Evolutionary conservation across 805 yeast genomes (phyloP).

Genomic region (Candida railenensis): DNA sequence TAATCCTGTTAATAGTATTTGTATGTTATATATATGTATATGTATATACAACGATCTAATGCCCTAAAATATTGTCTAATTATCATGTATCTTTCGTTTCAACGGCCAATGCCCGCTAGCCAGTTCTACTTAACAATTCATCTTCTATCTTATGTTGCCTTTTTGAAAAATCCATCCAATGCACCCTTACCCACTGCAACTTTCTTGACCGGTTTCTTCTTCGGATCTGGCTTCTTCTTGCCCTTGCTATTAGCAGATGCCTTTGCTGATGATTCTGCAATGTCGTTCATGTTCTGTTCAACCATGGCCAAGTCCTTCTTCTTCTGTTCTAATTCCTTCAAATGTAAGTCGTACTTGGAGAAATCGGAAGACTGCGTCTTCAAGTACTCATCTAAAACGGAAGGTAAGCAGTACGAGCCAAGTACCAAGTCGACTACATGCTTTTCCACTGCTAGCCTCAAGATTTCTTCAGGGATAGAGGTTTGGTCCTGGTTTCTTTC

Average conservation of each 20-base stretch:
- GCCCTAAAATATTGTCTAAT: no score
- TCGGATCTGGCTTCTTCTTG: slow-evolving; percentile 20
- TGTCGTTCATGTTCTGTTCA: slow-evolving; percentile 24
- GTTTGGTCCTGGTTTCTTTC: neutral
- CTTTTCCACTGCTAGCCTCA: slow-evolving; percentile 34
- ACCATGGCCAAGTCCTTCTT: slow-evolving; percentile 23
- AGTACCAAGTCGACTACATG: slow-evolving; percentile 49
- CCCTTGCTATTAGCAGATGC: slow-evolving; percentile 14
- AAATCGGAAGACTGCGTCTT: slow-evolving; percentile 19
- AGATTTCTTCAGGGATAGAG: slow-evolving; percentile 28
- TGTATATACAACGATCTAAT: slow-evolving; percentile 1
- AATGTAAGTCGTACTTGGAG: slow-evolving; percentile 16
- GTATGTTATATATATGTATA: slow-evolving; percentile 5
- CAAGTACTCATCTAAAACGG: slow-evolving; percentile 23
- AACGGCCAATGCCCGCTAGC: no score
- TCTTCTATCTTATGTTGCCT: no score
- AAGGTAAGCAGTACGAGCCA: slow-evolving; percentile 35
- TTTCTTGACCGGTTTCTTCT: slow-evolving; percentile 32
- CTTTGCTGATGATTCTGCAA: slow-evolving; percentile 17
- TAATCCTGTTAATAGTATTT: neutral
- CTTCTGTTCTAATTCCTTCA: slow-evolving; percentile 14
- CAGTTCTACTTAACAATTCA: no score
- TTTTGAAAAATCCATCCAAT: slow-evolving; percentile 64
- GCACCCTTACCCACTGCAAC: slow-evolving; percentile 66
- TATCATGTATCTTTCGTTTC: neutral